These are phyloP conservation scores for Wickerhamomyces queroliae DNA, from an alignment of 805 yeast species.

Conservation along the genomic window DNA sequence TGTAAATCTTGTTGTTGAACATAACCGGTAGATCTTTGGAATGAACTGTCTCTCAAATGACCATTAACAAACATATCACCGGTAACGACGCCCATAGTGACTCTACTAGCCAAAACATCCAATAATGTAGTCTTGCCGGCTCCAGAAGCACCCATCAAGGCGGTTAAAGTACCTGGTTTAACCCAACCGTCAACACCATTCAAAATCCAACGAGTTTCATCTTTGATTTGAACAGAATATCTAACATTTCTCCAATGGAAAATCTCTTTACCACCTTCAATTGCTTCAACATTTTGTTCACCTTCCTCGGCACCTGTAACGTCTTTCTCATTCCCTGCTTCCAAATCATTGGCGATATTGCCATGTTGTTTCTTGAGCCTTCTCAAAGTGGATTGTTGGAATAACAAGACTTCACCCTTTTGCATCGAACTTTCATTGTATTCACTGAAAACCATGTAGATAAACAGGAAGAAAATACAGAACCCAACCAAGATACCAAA, in stretches of 20 bases:
- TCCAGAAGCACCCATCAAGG: constrained; percentile 74
- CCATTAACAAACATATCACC: constrained; percentile 62
- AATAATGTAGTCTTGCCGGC: constrained; percentile 77
- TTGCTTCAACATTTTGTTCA: constrained; percentile 19
- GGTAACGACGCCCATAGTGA: constrained; percentile 64
- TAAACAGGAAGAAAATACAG: constrained; percentile 43
- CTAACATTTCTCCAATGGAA: constrained; percentile 78
- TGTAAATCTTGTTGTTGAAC: constrained; percentile 74
- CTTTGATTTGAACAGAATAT: constrained; percentile 61
- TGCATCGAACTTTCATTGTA: constrained; percentile 55
- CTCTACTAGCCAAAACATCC: constrained; percentile 66
- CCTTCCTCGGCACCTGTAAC: constrained; percentile 14
- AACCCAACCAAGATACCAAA: constrained; percentile 58
- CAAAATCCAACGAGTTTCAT: constrained; percentile 54
- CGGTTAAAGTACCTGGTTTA: constrained; percentile 77
- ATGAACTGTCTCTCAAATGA: constrained; percentile 42
- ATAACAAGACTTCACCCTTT: constrained; percentile 66
- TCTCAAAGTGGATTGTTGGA: constrained; percentile 43
- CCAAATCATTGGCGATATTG: constrained; percentile 20
- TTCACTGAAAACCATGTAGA: constrained; percentile 52
- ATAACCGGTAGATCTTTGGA: constrained; percentile 59
- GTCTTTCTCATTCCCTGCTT: constrained; percentile 24
- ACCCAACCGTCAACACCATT: constrained; percentile 76
- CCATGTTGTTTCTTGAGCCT: constrained; percentile 37
- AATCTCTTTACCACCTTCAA: constrained; percentile 38